Conservation (phyloP, 2,329 filamentous ascomycete genomes). For the Canariomyces notabilis region DNA sequence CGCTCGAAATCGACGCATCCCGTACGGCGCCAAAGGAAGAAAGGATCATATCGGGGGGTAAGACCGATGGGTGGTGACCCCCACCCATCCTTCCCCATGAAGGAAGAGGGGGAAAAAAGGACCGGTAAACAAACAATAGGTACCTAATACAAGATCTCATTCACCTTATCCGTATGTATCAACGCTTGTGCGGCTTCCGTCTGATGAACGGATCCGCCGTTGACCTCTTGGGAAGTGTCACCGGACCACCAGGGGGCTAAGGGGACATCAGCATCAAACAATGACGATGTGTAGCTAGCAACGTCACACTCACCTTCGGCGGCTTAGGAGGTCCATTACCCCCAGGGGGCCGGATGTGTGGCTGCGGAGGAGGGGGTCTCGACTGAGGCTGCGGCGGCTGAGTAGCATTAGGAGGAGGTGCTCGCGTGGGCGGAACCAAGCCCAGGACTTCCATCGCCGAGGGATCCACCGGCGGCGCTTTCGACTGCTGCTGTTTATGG, state of each 20-base stretch:
- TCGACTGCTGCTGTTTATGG: constrained; percentile 19
- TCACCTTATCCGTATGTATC: constrained; percentile 1
- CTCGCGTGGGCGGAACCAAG: constrained; percentile 37
- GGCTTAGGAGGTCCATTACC: constrained; percentile 4
- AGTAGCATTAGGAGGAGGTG: constrained; percentile 17
- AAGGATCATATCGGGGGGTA: no score
- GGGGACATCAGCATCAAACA: not conserved
- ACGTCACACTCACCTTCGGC: constrained; percentile 13
- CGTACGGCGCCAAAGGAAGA: no score
- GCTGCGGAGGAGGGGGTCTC: no score
- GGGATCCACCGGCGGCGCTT: constrained; percentile 37
- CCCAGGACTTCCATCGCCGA: constrained; percentile 50
- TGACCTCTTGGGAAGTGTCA: constrained; percentile 31
- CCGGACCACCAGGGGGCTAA: constrained; percentile 15
- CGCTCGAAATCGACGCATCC: no score
- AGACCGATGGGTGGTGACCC: no score
- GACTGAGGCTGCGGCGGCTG: constrained; percentile 5
- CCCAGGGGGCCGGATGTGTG: constrained; percentile 1
- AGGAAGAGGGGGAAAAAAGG: not conserved
- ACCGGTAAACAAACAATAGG: not conserved
- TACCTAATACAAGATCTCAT: not conserved
- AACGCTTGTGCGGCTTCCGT: constrained; percentile 29
- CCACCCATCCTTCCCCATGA: no score
- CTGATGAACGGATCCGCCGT: constrained; percentile 44
- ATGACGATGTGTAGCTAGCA: not conserved